A percentile compares a stretch with the other conserved stretches of the same genome.
Evolutionary conservation across 352 stramenopile genomes (phyloP).

Genomic region (Phytophthora meadii): DNA sequence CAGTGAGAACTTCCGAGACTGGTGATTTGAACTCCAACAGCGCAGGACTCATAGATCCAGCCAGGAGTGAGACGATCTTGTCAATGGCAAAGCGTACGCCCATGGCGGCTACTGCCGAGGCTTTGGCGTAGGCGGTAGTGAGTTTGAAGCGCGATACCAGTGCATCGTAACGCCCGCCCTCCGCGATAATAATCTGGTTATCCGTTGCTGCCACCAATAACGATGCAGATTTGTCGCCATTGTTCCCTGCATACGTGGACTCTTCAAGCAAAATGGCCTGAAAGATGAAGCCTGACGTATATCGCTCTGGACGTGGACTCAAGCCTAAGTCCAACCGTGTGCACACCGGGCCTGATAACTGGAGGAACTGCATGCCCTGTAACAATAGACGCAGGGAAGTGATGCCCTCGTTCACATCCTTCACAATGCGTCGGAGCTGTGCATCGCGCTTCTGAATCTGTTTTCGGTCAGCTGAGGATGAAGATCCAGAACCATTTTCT

Average conservation of each 20-base stretch:
- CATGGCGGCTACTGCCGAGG: slow-evolving; percentile 75
- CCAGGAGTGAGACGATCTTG: slow-evolving; percentile 83
- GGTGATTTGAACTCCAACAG: slow-evolving; percentile 47
- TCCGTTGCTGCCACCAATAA: slow-evolving; percentile 43
- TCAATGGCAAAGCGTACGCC: slow-evolving; percentile 88
- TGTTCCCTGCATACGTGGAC: slow-evolving; percentile 23
- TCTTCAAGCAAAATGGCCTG: slow-evolving; percentile 72
- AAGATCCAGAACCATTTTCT: slow-evolving; percentile 15
- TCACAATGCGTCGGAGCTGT: slow-evolving; percentile 65
- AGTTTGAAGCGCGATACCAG: slow-evolving; percentile 88
- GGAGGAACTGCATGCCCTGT: slow-evolving; percentile 77
- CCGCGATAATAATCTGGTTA: slow-evolving; percentile 74
- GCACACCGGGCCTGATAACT: slow-evolving; percentile 63
- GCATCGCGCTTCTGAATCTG: slow-evolving; percentile 74
- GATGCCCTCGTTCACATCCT: slow-evolving; percentile 77
- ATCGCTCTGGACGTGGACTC: slow-evolving; percentile 77
- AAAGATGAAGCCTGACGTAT: slow-evolving; percentile 86
- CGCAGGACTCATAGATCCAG: slow-evolving; percentile 41
- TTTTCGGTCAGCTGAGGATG: slow-evolving; percentile 42
- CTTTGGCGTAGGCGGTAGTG: slow-evolving; percentile 77
- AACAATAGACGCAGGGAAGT: slow-evolving; percentile 68
- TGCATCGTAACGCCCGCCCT: slow-evolving; percentile 85
- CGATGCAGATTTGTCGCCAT: slow-evolving; percentile 24
- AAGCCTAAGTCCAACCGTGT: slow-evolving; percentile 78
- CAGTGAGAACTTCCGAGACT: slow-evolving; percentile 43